These are phyloP conservation scores for Botrytis hyacinthi DNA, from an alignment of 2,329 filamentous ascomycete species.

Conservation along the genomic window DNA sequence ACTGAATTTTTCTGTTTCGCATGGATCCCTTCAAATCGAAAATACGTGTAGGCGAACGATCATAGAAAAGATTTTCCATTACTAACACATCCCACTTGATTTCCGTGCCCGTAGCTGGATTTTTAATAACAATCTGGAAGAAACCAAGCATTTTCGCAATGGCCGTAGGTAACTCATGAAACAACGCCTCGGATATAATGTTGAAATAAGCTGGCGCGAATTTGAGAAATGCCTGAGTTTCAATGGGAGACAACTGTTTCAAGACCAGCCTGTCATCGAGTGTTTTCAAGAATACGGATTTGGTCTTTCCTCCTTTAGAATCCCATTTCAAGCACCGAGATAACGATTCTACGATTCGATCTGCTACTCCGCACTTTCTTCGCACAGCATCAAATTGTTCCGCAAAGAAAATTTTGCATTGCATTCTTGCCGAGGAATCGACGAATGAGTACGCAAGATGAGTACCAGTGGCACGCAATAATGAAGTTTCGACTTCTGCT, in stretches of 20 bases:
- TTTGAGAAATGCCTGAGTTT: constrained; percentile 89
- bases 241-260: constrained; percentile 80
- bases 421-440: constrained; percentile 89
- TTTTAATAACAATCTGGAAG: constrained; percentile 96
- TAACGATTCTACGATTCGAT: constrained; percentile 91
- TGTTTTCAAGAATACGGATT: constrained; percentile 95
- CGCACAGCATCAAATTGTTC: constrained; percentile 96
- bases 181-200: constrained; percentile 94
- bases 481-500: constrained; percentile 76
- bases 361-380: constrained; percentile 86
- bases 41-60: constrained; percentile 81
- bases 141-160: constrained; percentile 99
- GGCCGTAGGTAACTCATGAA: constrained; percentile 90
- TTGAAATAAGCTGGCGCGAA: constrained; percentile 97
- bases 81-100: constrained; percentile 92
- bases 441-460: constrained; percentile 96
- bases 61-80: constrained; percentile 98
- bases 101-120: constrained; percentile 84
- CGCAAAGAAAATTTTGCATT: constrained; percentile 98
- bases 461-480: constrained; percentile 81
- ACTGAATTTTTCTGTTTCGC: constrained; percentile 96
- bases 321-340: constrained; percentile 98
- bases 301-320: constrained; percentile 95
- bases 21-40: constrained; percentile 98
- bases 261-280: constrained; percentile 85